Percentiles rank a stretch among this genome's conserved stretches.
Evolutionary conservation across 2,329 filamentous ascomycete species (phyloP).

Genomic region (Calonectria henricotiae): DNA sequence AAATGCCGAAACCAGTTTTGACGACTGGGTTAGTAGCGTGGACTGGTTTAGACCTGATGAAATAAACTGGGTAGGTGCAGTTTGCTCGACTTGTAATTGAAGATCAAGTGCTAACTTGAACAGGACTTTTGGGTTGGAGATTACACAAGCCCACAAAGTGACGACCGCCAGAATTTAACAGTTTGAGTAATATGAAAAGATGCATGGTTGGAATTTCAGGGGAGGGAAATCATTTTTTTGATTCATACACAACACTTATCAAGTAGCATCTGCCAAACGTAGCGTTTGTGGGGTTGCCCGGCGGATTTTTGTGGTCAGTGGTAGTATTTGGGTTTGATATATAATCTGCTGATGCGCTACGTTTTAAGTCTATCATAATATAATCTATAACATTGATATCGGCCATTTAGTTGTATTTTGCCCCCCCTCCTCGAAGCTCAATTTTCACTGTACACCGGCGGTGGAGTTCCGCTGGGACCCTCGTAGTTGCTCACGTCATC

Average conservation of each 20-base stretch:
- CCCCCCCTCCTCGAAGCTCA: not conserved
- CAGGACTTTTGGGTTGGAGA: slow-evolving; percentile 40
- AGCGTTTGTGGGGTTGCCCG: no score
- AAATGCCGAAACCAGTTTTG: slow-evolving; percentile 33
- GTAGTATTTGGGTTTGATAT: no score
- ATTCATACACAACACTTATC: no score
- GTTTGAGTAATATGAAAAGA: not conserved
- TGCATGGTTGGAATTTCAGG: not conserved
- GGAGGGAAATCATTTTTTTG: not conserved
- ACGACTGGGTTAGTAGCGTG: slow-evolving; percentile 41
- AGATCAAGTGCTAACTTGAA: not conserved
- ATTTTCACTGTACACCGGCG: slow-evolving; percentile 18
- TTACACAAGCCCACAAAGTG: slow-evolving; percentile 27
- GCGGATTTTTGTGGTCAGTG: no score
- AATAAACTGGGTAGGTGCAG: slow-evolving; percentile 38
- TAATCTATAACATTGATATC: no score
- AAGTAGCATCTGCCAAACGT: no score
- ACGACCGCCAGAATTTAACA: not conserved
- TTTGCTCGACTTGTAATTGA: not conserved
- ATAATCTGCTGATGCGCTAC: no score
- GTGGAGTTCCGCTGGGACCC: slow-evolving; percentile 5
- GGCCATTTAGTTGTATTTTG: no score
- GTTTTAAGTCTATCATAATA: no score
- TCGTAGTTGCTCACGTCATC: not conserved
- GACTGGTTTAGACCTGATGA: slow-evolving; percentile 43